Evolutionary conservation across 1,284 basidiomycete species (phyloP), one percentile per base, ranked within the genome.

Genomic region (Dichomitus squalens): DNA sequence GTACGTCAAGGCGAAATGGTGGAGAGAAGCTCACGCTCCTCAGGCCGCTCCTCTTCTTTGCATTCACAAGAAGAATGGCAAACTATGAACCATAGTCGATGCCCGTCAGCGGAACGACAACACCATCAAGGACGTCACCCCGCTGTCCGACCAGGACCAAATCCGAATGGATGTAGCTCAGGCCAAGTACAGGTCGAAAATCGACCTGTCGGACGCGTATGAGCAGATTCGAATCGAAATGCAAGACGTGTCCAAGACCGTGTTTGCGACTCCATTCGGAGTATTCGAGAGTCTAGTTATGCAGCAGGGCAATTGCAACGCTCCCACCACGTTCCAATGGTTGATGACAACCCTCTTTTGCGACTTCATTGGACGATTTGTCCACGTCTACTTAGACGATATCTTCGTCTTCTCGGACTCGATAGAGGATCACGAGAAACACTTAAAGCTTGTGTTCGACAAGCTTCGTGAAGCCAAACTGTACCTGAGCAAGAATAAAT

Each of bases 261-360:
- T 63, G 0, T 72, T 71, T 23, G 44, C 69, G 0, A 72, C 68
- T 0, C 43, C 63, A 0, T 64, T 55, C 39, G 70, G 67, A 0
- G 72, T 64, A 1, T 70, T 65, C 44, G 14, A 64, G 0, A 72
- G 68, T 25, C 47, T 55, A 0, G 68, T 73, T 0, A 70, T 75
- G 64, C 73, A 76, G 52, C 66, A 72, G 39, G 72, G 70, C 0
- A 70, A 75, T 49, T 69, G 67, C 25, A 76, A 76, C 48, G 67
- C 70, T 0, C 70, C 70, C 0, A 52, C 64, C 0, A 76, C 66
- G 0, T 74, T 72, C 44, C 72, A 76, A 53, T n/a, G 60, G 0
- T 62, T 76, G 0, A 75, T 75, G 67, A 72, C 64, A 0, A 40
- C 66, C 4, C 60, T 76, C 5, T 73, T 78, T 38, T 33, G 61